These are phyloP conservation scores for Sphagnum fallax DNA, from an alignment of 228 moss, liverwort and hornwort species.

Conservation along the genomic window DNA sequence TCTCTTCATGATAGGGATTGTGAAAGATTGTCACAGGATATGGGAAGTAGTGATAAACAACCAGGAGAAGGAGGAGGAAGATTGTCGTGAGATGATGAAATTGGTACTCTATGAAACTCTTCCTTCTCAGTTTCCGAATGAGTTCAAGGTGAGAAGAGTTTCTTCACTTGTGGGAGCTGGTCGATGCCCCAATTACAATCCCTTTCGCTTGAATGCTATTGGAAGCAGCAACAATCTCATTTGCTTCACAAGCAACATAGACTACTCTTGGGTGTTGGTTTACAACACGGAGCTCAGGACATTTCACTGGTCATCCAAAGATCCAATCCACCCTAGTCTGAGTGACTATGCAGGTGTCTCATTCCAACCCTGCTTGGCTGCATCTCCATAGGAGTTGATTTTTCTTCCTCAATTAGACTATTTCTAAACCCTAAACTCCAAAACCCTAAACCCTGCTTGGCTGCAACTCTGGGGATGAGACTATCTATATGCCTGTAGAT, in stretches of 20 bases:
- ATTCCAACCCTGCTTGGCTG: constrained; percentile 25
- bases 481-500: too few species aligned
- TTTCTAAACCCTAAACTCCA: too few species aligned
- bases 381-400: constrained; percentile 17
- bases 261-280: constrained; percentile 26
- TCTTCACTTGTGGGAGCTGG: constrained; percentile 14
- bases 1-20: constrained; percentile 23
- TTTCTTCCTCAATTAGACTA: too few species aligned
- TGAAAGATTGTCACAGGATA: constrained; percentile 15
- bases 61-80: neutral
- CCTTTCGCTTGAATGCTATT: constrained; percentile 25
- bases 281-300: constrained; percentile 19
- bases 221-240: constrained; percentile 25
- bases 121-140: constrained; percentile 25
- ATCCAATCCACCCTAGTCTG: constrained; percentile 7
- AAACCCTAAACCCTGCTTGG: too few species aligned
- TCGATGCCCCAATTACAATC: constrained; percentile 25
- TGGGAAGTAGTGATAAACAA: constrained; percentile 11
- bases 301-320: constrained; percentile 21
- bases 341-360: constrained; percentile 19
- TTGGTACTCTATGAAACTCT: constrained; percentile 20
- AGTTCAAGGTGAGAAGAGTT: constrained; percentile 18
- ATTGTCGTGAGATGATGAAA: constrained; percentile 10
- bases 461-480: too few species aligned
- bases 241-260: constrained; percentile 37